These are phyloP conservation scores for Talaromyces wortmannii DNA, from an alignment of 495 filamentous ascomycete genomes.

Conservation along the genomic window DNA sequence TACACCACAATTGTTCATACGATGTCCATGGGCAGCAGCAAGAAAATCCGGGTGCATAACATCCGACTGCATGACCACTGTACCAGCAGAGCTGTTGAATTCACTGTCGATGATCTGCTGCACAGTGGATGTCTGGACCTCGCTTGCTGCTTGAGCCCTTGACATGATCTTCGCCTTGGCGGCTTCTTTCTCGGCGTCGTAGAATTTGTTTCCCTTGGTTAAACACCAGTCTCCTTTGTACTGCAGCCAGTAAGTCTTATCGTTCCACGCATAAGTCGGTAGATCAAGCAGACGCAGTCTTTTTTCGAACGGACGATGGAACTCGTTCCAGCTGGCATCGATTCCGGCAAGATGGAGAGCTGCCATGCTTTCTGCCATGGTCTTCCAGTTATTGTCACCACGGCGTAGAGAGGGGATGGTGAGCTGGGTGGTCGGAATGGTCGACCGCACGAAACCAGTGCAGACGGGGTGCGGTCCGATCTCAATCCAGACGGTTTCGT, in stretches of 20 bases:
- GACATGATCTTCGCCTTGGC: conserved; percentile 41
- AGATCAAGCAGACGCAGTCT: conserved; percentile 51
- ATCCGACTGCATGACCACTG: conserved; percentile 20
- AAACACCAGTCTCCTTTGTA: conserved; percentile 28
- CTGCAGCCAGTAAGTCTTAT: conserved; percentile 35
- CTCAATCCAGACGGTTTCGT: conserved; percentile 24
- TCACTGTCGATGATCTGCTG: conserved; percentile 21
- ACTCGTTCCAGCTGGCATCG: conserved; percentile 60
- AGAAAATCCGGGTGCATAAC: conserved; percentile 25
- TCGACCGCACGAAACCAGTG: conserved; percentile 13
- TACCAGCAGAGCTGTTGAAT: conserved; percentile 7
- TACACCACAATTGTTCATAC: conserved; percentile 31
- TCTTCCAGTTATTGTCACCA: conserved; percentile 43
- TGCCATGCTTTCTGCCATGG: conserved; percentile 42
- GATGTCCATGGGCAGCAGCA: conserved; percentile 20
- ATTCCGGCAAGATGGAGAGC: conserved; percentile 51
- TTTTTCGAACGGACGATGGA: conserved; percentile 48
- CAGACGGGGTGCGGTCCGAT: conserved; percentile 34
- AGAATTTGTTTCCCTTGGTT: conserved; percentile 20
- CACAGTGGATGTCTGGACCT: conserved; percentile 11
- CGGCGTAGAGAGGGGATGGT: conserved; percentile 39
- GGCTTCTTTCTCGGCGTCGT: conserved; percentile 25
- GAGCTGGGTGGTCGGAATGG: conserved; percentile 12
- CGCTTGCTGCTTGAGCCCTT: conserved; percentile 2
- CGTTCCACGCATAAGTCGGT: conserved; percentile 50